A percentile compares a stretch with the other conserved stretches of the same genome.
phyloP scores from a whole-genome alignment of 345 rosid species.

The Pistacia vera region DNA sequence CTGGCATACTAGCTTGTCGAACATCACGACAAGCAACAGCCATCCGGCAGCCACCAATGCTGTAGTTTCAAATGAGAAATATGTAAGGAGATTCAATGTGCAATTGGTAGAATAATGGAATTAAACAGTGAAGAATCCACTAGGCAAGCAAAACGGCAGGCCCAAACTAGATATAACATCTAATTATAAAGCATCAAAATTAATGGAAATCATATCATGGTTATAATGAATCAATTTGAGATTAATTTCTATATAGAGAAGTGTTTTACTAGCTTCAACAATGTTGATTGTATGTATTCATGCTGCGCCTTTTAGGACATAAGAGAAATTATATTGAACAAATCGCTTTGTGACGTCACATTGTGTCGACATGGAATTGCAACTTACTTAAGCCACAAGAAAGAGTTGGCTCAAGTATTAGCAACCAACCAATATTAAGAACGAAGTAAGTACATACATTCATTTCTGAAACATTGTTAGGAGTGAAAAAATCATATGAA shows the following conservation, averaged over 20 bases:
- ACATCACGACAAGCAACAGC: constrained; percentile 24
- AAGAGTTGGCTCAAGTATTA: neutral
- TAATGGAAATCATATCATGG: neutral
- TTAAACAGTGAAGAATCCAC: neutral
- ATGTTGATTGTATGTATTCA: neutral
- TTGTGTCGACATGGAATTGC: neutral
- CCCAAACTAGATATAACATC: neutral
- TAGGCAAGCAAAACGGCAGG: neutral
- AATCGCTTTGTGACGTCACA: neutral
- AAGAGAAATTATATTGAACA: neutral
- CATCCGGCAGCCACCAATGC: constrained; percentile 30
- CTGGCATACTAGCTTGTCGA: constrained; percentile 14
- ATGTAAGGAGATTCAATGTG: neutral
- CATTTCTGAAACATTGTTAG: neutral
- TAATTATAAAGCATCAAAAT: neutral
- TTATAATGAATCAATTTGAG: neutral
- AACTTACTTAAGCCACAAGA: neutral
- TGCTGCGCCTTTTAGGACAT: neutral
- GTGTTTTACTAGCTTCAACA: neutral
- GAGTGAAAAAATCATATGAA: neutral
- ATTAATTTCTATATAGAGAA: neutral
- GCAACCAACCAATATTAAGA: neutral
- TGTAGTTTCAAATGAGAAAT: constrained; percentile 12
- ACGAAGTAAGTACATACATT: too few species aligned
- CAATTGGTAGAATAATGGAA: neutral